These are phyloP conservation scores for Psilocybe azurescens DNA, from an alignment of 768 basidiomycete species.

Conservation along the genomic window DNA sequence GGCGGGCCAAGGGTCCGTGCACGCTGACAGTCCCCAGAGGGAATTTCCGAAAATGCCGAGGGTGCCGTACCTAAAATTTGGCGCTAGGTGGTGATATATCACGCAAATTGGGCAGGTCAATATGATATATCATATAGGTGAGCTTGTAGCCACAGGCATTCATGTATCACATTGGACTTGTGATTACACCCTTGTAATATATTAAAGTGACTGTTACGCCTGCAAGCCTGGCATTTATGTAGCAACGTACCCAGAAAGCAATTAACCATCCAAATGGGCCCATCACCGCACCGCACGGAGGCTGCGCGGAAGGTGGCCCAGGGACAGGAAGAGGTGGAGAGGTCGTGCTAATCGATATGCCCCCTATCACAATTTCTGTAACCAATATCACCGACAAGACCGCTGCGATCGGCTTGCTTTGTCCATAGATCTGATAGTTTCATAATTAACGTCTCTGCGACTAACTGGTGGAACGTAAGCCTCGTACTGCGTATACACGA, in stretches of 20 bases:
- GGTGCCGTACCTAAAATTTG: too few species aligned
- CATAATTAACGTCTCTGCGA: background rate
- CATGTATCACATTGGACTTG: too few species aligned
- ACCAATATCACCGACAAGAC: slow-evolving; percentile 21
- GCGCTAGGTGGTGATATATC: too few species aligned
- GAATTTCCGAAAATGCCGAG: too few species aligned
- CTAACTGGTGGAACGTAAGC: background rate
- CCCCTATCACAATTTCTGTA: slow-evolving; percentile 19
- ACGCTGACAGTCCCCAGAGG: too few species aligned
- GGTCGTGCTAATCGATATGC: slow-evolving; percentile 22
- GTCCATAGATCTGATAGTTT: slow-evolving; percentile 21
- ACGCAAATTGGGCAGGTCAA: too few species aligned
- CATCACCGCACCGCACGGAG: slow-evolving; percentile 26
- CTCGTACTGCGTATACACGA: slow-evolving; percentile 29
- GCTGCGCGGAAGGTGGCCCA: slow-evolving; percentile 16
- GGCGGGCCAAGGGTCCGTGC: background rate
- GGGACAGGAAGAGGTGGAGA: slow-evolving; percentile 17
- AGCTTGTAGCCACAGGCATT: too few species aligned
- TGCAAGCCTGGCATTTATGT: background rate
- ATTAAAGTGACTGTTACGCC: too few species aligned
- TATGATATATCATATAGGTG: too few species aligned
- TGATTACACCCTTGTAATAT: too few species aligned
- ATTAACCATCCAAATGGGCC: slow-evolving; percentile 27
- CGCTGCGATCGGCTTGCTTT: slow-evolving; percentile 17
- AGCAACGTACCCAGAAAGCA: slow-evolving; percentile 26